phyloP scores from a whole-genome alignment of 1,139 yeast genomes.

The Scheffersomyces parashehatae region DNA sequence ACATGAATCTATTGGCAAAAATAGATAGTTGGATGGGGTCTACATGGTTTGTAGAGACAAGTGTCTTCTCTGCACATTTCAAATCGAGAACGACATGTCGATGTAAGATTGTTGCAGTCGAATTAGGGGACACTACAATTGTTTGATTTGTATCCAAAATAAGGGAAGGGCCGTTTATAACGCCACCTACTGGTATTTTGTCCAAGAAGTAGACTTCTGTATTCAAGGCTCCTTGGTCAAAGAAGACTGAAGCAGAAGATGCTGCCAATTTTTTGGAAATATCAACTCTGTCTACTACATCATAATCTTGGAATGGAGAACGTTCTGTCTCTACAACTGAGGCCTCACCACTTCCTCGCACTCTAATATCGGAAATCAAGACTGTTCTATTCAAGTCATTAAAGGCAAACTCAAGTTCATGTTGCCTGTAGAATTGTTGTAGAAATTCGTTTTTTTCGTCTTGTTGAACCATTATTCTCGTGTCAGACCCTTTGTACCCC shows the following conservation, averaged over 20 bases:
- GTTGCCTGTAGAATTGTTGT: conserved; percentile 47
- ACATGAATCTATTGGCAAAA: conserved; percentile 23
- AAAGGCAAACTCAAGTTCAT: conserved; percentile 72
- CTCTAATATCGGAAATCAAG: conserved; percentile 18
- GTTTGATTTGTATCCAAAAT: conserved; percentile 24
- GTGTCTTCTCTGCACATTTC: conserved; percentile 5
- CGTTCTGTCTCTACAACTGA: conserved; percentile 19
- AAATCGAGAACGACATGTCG: conserved; percentile 26
- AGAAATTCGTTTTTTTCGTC: conserved; percentile 25
- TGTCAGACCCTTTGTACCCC: conserved; percentile 24
- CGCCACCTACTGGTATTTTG: conserved; percentile 15
- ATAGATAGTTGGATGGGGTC: conserved; percentile 23
- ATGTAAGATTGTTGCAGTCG: conserved; percentile 17
- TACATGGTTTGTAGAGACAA: conserved; percentile 11
- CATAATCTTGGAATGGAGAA: conserved; percentile 37
- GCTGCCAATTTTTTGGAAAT: conserved; percentile 10
- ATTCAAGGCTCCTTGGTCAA: conserved; percentile 16
- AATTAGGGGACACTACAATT: conserved; percentile 18
- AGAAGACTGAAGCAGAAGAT: conserved; percentile 21
- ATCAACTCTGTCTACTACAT: conserved; percentile 7
- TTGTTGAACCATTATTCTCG: conserved; percentile 18
- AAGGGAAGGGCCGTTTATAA: conserved; percentile 21
- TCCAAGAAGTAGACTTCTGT: conserved; percentile 16
- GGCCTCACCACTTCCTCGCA: conserved; percentile 58
- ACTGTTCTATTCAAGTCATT: conserved; percentile 50